Conservation (phyloP, 2,329 filamentous ascomycete species). For the Cercospora zeae-maydis region DNA sequence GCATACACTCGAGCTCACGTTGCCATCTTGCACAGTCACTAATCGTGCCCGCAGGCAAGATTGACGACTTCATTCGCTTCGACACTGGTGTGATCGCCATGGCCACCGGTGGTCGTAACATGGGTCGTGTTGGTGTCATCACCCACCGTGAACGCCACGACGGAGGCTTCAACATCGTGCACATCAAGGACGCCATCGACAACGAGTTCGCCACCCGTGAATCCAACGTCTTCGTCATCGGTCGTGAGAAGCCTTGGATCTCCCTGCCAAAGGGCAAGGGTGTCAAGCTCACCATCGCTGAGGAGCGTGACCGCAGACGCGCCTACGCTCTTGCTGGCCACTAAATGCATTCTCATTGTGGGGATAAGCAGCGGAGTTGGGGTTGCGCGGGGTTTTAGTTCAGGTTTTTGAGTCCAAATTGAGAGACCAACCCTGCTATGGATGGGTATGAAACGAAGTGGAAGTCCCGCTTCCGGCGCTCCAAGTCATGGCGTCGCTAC, state of each 20-base stretch:
- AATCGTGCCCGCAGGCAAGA: slow-evolving; percentile 57
- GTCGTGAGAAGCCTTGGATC: slow-evolving; percentile 98
- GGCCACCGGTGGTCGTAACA: slow-evolving; percentile 99
- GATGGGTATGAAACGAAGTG: slow-evolving; percentile 16
- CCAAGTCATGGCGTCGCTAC: slow-evolving; percentile 13
- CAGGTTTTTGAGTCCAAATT: slow-evolving; percentile 4
- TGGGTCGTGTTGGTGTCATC: slow-evolving; percentile 99
- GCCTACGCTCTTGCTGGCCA: slow-evolving; percentile 56
- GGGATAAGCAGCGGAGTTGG: slow-evolving; percentile 20
- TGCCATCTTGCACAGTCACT: not conserved
- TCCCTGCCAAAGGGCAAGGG: slow-evolving; percentile 99
- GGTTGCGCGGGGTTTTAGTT: slow-evolving; percentile 16
- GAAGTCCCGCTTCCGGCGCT: slow-evolving; percentile 15
- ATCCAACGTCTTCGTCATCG: slow-evolving; percentile 99
- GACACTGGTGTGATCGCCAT: slow-evolving; percentile 98
- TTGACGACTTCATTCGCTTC: slow-evolving; percentile 96
- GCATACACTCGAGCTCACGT: not conserved
- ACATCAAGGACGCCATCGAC: slow-evolving; percentile 98
- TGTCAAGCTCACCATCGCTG: slow-evolving; percentile 98
- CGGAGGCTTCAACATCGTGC: slow-evolving; percentile 98
- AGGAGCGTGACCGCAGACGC: slow-evolving; percentile 97
- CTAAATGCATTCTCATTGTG: slow-evolving; percentile 17
- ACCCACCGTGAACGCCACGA: slow-evolving; percentile 99
- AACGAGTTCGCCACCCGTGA: slow-evolving; percentile 99
- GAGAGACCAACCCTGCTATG: slow-evolving; percentile 11